Conservation (phyloP, 768 basidiomycete genomes). For the Jaapia argillacea region DNA sequence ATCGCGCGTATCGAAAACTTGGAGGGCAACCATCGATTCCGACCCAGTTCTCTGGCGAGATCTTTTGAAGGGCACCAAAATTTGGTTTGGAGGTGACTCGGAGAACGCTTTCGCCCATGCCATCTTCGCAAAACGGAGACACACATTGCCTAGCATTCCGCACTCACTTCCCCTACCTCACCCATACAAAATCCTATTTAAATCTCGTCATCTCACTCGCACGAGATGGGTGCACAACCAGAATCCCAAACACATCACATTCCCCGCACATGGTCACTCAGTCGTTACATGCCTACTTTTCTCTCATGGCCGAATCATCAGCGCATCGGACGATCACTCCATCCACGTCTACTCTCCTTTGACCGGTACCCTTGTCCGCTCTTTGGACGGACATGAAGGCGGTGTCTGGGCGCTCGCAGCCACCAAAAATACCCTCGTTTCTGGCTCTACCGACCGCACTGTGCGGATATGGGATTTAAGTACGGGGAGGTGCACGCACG, state of each 20-base stretch:
- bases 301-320: constrained; percentile 90
- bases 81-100: constrained; percentile 84
- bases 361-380: constrained; percentile 63
- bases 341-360: constrained; percentile 91
- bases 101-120: constrained; percentile 74
- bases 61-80: constrained; percentile 69
- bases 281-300: constrained; percentile 96
- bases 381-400: constrained; percentile 85
- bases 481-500: constrained; percentile 77
- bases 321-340: constrained; percentile 94
- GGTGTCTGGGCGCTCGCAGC: constrained; percentile 96
- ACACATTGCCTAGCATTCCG: constrained; percentile 26
- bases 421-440: constrained; percentile 80
- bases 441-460: constrained; percentile 88
- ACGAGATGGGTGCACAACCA: constrained; percentile 72
- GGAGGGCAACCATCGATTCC: constrained; percentile 87
- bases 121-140: constrained; percentile 51
- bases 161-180: constrained; percentile 62
- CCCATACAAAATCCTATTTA: constrained; percentile 89
- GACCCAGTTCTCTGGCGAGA: constrained; percentile 88
- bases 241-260: constrained; percentile 67
- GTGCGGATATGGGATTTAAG: constrained; percentile 86
- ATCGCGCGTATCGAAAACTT: constrained; percentile 80
- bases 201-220: constrained; percentile 74
- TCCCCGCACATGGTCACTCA: constrained; percentile 79